Base-by-base conservation (phyloP, 371 early-diverging fungal species). In the Mucor plumbeus region DNA sequence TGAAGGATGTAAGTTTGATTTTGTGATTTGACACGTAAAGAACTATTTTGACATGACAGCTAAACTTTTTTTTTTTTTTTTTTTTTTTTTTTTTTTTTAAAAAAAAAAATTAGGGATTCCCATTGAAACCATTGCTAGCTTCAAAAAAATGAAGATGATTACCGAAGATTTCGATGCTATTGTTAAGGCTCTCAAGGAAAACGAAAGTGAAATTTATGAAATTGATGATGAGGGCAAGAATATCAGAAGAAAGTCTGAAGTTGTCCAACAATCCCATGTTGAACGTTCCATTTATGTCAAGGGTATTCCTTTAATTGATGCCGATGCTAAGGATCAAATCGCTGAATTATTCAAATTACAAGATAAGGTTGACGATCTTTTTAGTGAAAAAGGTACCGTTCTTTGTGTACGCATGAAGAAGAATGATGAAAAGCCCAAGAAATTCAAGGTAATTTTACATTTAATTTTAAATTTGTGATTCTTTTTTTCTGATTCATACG, bases 131-230 rank as follows among this genome's bases (percentile, higher is more conserved):
- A 81, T 92, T 57, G 84, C 88, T 14, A 77, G 81, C 40, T 92
- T 92, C 81, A 91, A 90, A 79, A 85, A 87, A 55, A 88, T 92
- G 87, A 78, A 85, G 64, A 83, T 83, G 71, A 79, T 87, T 60
- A 80, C 80, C 50, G 67, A 72, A 7, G 90, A 89, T 61, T 67
- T 74, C 19, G 77, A 74, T 15, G 48, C 78, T 59, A 75, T 91
- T 61, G 77, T 85, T 48, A 83, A 78, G 44, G 92, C 91, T 10
- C 69, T 92, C 11, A 81, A 78, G 40, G 84, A 83, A 59, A 75
- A 74, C 15, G 69, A 79, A 54, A 75, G 74, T n/a, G 84, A 81
- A 1, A 57, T 82, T 36, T 69, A 89, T 34, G 89, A 91, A 76
- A 68, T 91, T 26, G 88, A 84, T 67, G 90, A 81, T 34, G 85